Percentiles rank a stretch among this genome's conserved stretches.
phyloP scores from a whole-genome alignment of 495 filamentous ascomycete genomes.

The Bathelium albidoporum region DNA sequence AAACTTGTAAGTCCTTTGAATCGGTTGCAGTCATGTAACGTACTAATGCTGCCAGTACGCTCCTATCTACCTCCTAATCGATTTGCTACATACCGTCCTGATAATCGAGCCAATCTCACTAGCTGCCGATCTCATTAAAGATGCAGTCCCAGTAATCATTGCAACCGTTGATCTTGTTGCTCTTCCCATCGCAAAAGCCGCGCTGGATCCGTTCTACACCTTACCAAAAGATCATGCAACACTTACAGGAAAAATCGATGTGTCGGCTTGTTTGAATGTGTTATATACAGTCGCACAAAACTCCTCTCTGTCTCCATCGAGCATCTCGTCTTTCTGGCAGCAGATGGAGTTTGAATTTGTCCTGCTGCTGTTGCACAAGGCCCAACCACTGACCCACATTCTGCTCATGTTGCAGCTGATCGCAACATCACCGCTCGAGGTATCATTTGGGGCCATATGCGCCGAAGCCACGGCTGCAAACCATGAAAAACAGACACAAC shows the following conservation, averaged over 20 bases:
- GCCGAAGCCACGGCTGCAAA: neutral
- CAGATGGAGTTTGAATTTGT: constrained; percentile 52
- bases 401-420: constrained; percentile 48
- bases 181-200: constrained; percentile 18
- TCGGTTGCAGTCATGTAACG: neutral
- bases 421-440: constrained; percentile 45
- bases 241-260: constrained; percentile 43
- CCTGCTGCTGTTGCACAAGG: constrained; percentile 48
- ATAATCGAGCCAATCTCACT: constrained; percentile 37
- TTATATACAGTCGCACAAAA: constrained; percentile 48
- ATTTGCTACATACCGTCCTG: constrained; percentile 46
- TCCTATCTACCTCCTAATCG: constrained; percentile 49
- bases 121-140: constrained; percentile 40
- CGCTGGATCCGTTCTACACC: constrained; percentile 34
- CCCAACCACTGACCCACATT: constrained; percentile 45
- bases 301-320: constrained; percentile 34
- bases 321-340: constrained; percentile 48
- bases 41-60: constrained; percentile 29
- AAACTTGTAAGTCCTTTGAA: constrained; percentile 35
- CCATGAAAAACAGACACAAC: constrained; percentile 37
- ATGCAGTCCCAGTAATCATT: constrained; percentile 41
- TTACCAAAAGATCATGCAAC: constrained; percentile 30
- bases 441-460: constrained; percentile 51
- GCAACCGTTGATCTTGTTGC: constrained; percentile 26
- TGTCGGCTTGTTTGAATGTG: constrained; percentile 45